These are phyloP conservation scores for Excoecaria agallocha DNA, from an alignment of 345 rosid genomes.

Conservation along the genomic window DNA sequence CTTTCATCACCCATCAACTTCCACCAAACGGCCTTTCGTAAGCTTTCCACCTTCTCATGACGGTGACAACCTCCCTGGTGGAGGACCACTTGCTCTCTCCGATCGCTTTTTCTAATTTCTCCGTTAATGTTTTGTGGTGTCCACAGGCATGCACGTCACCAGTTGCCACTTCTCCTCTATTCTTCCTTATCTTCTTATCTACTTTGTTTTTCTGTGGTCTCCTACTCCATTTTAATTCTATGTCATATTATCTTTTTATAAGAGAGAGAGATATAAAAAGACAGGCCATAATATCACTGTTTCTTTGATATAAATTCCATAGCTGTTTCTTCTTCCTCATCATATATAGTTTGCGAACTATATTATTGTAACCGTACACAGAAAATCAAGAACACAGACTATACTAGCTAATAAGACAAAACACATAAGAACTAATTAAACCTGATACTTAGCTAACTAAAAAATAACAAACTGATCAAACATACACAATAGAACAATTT, in stretches of 20 bases:
- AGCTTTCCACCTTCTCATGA: slow-evolving; percentile 36
- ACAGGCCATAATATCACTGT: slow-evolving; percentile 23
- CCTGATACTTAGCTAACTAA: slow-evolving; percentile 9
- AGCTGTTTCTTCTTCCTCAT: not conserved
- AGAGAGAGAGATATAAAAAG: not conserved
- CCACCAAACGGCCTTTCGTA: slow-evolving; percentile 33
- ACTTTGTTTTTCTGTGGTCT: slow-evolving; percentile 7
- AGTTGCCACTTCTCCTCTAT: slow-evolving; percentile 10
- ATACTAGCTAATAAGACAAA: slow-evolving; percentile 1
- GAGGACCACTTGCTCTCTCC: slow-evolving; percentile 24
- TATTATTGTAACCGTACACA: not conserved
- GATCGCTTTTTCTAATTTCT: not conserved
- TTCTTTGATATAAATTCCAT: slow-evolving; percentile 3
- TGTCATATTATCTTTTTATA: too few species aligned
- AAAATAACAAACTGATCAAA: not conserved
- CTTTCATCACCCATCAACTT: slow-evolving; percentile 30
- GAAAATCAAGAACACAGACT: not conserved
- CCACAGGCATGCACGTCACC: slow-evolving; percentile 25
- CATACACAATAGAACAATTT: not conserved
- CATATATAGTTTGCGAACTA: not conserved
- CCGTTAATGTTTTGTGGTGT: slow-evolving; percentile 22
- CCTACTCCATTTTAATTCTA: not conserved
- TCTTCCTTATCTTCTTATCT: slow-evolving; percentile 37
- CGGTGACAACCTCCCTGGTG: slow-evolving; percentile 29
- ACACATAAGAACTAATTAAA: not conserved